Evolutionary conservation across 2,329 filamentous ascomycete genomes (phyloP), one percentile per base, ranked within the genome.

Genomic region (Penicillium carneum): DNA sequence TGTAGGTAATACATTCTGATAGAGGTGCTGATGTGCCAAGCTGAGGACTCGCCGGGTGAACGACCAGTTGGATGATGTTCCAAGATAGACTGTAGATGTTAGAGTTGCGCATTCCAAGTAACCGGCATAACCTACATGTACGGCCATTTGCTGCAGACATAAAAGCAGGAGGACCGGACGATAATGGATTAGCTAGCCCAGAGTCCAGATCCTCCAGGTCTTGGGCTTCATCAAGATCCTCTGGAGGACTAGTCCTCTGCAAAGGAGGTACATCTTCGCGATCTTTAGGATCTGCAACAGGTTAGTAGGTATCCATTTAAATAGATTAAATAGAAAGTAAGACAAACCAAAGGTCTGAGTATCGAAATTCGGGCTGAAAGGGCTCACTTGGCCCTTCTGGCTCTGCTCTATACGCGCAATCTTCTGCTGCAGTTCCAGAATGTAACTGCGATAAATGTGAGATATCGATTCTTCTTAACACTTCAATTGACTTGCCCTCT

Each of bases 161-260:
- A 59, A 81, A 83, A 34, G 75, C 78, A 31, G 77, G 79, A 16
- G 73, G 78, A 9, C 75, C 77, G 3, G 72, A 74, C 1, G 78
- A 77, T 1, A 84, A 67, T 0, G 80, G 81, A 52, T 84, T 83
- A 0, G 72, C 79, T 11, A 84, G 68, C 4, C 72, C 71, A 0
- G 75, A 72, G 4, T 73, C 71, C 3, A 71, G 64, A 43, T 74
- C 74, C n/a, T 74, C 64, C 14, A 66, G 50, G 5, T 69, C 67
- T 2, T 69, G 66, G 9, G 46, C 46, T 20, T 66, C 62, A 14
- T 57, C 47, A 11, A 65, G 62, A 4, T 60, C 66, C 14, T 57
- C 52, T 1, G 51, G 62, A 4, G 58, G 60, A 8, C 50, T 57
- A 6, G 62, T 64, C 7, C 63, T 63, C 2, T 66, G 67, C 12